Evolutionary conservation across 257 asterid species (phyloP), one percentile per base, ranked within the genome.

Genomic region (Jasminum sambac): DNA sequence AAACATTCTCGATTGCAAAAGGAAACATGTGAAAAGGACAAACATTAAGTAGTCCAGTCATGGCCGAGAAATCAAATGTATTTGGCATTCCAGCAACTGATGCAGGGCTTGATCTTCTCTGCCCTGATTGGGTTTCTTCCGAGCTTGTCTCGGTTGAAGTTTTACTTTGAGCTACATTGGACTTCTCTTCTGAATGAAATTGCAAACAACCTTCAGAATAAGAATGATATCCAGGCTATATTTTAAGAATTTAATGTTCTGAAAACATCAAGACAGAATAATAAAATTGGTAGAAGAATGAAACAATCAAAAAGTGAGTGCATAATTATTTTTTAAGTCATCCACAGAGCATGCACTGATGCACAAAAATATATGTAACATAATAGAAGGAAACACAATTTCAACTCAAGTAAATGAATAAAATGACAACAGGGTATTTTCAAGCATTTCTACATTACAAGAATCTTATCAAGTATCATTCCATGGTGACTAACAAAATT

Each of bases 41-140:
- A 79, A 90, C 98, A 83, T 93, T 93, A 50, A 93, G 90, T 70
- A 90, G 81, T 80, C 97, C 97, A 60, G 95, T 46, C 88, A 93
- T 70, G 65, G 68, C 70, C 17, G 70, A 65, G 37, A 70, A 70
- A 70, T 70, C 74, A 70, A 70, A 70, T 17, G 74, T 68, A 70
- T 70, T 70, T 59, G 68, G 42, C 65, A 70, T 21, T 14, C 68
- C 74, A 8, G 44, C 61, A 37, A 16, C 52, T 24, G 74, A 63
- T 6, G 36, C 40, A 58, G 74, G 52, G 23, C 37, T 41, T 59
- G 61, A 26, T 55, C 36, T 21, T 59, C 61, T 61, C 65, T 60
- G 74, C 44, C 83, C 91, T 80, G 88, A 64, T 66, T 83, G 83
- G 44, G 89, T 44, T 57, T 79, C 89, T 25, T 67, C 55, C 30